phyloP scores from a whole-genome alignment of 495 filamentous ascomycete genomes.

The Xeromyces bisporus region DNA sequence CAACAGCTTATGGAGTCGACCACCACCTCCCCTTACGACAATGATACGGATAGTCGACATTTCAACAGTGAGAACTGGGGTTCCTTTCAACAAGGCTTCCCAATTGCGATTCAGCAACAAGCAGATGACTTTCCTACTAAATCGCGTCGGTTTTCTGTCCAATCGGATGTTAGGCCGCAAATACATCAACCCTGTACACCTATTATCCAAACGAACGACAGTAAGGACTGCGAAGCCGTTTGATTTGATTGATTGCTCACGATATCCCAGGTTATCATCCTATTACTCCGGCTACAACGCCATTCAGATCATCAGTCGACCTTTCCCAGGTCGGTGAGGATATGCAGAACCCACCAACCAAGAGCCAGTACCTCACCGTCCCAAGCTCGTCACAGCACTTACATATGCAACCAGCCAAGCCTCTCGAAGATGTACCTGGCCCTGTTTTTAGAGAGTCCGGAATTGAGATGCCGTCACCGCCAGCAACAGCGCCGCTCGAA shows the following conservation, averaged over 20 bases:
- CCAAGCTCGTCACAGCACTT: constrained; percentile 18
- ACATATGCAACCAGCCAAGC: constrained; percentile 32
- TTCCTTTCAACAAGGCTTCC: constrained; percentile 9
- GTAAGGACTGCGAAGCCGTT: constrained; percentile 23
- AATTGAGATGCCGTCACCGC: constrained; percentile 32
- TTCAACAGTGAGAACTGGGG: constrained; percentile 15
- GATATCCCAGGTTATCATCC: constrained; percentile 23
- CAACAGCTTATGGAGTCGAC: no score
- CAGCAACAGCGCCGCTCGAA: constrained; percentile 23
- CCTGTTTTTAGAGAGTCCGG: constrained; percentile 19
- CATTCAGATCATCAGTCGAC: constrained; percentile 26
- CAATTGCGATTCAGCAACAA: constrained; percentile 8
- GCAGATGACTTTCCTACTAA: constrained; percentile 9
- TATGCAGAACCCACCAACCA: constrained; percentile 15
- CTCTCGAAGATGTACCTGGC: constrained; percentile 26
- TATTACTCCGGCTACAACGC: constrained; percentile 32
- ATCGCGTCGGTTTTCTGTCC: constrained; percentile 23
- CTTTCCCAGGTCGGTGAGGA: constrained; percentile 21
- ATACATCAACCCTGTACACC: constrained; percentile 41
- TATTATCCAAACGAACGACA: constrained; percentile 31
- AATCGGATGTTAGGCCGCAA: constrained; percentile 18
- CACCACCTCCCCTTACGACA: no score
- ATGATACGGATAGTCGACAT: neutral
- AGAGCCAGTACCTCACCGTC: constrained; percentile 18
- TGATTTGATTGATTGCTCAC: constrained; percentile 2